Percentiles rank a stretch among this genome's conserved stretches.
Conservation (phyloP, 306 rosid genomes). For the Arachis hypogaea region DNA sequence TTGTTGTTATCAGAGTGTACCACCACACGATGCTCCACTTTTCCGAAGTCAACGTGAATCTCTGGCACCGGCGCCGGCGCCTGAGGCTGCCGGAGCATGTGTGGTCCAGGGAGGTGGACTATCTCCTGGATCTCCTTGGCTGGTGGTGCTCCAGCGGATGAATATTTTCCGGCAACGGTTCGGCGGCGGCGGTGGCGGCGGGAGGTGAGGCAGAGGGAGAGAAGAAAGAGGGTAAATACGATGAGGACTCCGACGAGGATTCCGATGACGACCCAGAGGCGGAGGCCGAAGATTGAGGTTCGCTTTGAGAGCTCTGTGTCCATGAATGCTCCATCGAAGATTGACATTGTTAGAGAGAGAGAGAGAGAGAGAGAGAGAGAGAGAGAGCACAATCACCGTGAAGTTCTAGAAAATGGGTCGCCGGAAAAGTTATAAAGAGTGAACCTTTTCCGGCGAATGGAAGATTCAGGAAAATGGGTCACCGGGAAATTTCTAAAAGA, state of each 20-base stretch:
- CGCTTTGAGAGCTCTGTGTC: slow-evolving; percentile 72
- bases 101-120: slow-evolving; percentile 60
- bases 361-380: not conserved
- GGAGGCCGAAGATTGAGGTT: slow-evolving; percentile 90
- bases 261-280: slow-evolving; percentile 90
- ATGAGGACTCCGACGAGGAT: slow-evolving; percentile 72
- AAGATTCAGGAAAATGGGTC: not conserved
- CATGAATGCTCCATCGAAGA: slow-evolving; percentile 79
- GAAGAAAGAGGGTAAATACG: slow-evolving; percentile 77
- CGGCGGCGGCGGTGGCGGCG: slow-evolving; percentile 60
- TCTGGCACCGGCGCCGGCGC: slow-evolving; percentile 52
- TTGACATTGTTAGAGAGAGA: slow-evolving; percentile 50
- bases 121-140: slow-evolving; percentile 81
- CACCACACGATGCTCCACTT: slow-evolving; percentile 68
- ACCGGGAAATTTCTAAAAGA: not conserved
- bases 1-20: slow-evolving; percentile 62
- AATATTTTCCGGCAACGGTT: not conserved
- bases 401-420: slow-evolving; percentile 7
- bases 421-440: not conserved
- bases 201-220: slow-evolving; percentile 87
- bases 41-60: slow-evolving; percentile 79
- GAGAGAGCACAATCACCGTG: not conserved
- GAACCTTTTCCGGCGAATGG: not conserved
- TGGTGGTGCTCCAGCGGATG: slow-evolving; percentile 44
- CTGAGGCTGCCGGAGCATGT: slow-evolving; percentile 49